Evolutionary conservation across 23 red algal genomes (phyloP), one percentile per base, ranked within the genome.

Genomic region (Pyropia haitanensis): DNA sequence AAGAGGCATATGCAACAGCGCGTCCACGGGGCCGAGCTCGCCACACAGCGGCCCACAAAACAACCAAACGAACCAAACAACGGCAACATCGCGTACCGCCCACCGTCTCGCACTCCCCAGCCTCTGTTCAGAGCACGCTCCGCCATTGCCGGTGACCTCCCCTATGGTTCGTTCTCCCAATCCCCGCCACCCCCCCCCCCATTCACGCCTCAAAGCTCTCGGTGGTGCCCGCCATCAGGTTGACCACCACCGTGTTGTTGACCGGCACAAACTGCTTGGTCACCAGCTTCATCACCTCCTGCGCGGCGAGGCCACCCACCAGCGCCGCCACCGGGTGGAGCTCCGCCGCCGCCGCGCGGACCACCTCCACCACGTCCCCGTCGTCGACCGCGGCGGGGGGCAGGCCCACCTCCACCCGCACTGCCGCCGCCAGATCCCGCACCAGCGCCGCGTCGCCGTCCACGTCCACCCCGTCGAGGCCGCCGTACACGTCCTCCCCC

Each of bases 271-370:
- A 97, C 49, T 83, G 79, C 44, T 76, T 57, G 20, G 85, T 97
- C 27, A 97, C 5, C 21, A 97, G 57, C 60, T 97, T 97, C 28
- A 85, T 73, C 18, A 71, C 76, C 60, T 97, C 93, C 63, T 97
- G 93, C 12, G 85, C 85, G 13, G 80, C 87, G 25, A 97, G 53
- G 19, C 83, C 83, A 23, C 93, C 93, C 19, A 89, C 64, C 26
- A 90, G 72, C 14, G 85, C 58, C 2, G 85, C 78, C 8, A 97
- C 79, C 24, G 72, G 56, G 64, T 89, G 93, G 5, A 95, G 57
- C 59, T 95, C 90, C 20, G 30, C 63, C 16, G 53, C 81, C 6
- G 65, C 76, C 88, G 53, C 77, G 14, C 90, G 81, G 22, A 81
- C 64, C 56, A 95, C 68, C 72, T 94, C 83, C 34, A 62, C 69